These are phyloP conservation scores for Cutaneotrichosporon cutaneum DNA, from an alignment of 1,284 basidiomycete species.

Conservation along the genomic window DNA sequence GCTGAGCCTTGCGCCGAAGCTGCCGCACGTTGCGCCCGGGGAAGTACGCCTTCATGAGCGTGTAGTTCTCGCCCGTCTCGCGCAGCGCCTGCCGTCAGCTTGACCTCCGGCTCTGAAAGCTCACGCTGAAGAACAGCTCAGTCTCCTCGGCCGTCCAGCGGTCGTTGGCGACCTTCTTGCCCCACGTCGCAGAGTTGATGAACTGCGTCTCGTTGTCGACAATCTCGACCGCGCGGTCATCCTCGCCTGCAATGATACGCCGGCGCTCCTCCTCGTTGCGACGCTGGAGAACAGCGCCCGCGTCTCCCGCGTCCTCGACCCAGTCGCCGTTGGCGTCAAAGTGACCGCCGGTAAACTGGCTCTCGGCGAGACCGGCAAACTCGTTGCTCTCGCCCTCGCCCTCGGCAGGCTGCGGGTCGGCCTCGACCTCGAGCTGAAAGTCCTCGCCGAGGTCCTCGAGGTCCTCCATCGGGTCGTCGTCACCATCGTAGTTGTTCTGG, in stretches of 20 bases:
- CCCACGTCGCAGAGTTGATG: constrained; percentile 36
- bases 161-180: constrained; percentile 29
- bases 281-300: constrained; percentile 14
- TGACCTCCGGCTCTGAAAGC: constrained; percentile 5
- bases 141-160: constrained; percentile 40
- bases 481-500: constrained; percentile 22
- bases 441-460: constrained; percentile 14
- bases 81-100: constrained; percentile 36
- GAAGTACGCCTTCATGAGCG: constrained; percentile 46
- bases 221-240: constrained; percentile 32
- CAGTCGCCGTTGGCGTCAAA: constrained; percentile 25
- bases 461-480: constrained; percentile 25
- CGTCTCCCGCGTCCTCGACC: constrained; percentile 15
- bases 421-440: constrained; percentile 26
- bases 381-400: constrained; percentile 6
- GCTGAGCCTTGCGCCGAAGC: constrained; percentile 38
- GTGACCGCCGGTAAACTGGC: constrained; percentile 21
- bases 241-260: constrained; percentile 27
- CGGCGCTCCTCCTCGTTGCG: constrained; percentile 29
- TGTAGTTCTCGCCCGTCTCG: constrained; percentile 47
- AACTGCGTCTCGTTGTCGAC: constrained; percentile 40
- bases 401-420: background rate
- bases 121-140: constrained; percentile 39
- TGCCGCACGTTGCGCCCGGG: constrained; percentile 39
- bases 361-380: constrained; percentile 20